Conservation (phyloP, 257 asterid species). For the Rauvolfia tetraphylla region DNA sequence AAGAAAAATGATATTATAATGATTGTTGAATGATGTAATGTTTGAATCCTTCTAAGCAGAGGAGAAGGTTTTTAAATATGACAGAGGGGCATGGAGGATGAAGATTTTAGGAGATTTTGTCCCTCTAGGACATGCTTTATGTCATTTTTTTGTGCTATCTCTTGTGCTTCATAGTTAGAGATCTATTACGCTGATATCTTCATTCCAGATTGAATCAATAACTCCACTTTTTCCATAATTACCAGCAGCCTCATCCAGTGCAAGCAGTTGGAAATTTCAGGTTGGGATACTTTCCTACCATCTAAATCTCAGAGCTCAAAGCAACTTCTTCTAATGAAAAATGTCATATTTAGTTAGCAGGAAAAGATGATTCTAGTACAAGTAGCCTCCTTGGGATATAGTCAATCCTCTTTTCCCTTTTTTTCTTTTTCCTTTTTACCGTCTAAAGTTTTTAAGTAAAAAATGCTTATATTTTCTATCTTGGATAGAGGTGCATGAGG, state of each 20-base stretch:
- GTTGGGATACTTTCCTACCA: slow-evolving; percentile 2
- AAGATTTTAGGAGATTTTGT: not conserved
- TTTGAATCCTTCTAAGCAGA: not conserved
- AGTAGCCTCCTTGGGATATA: not conserved
- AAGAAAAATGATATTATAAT: not conserved
- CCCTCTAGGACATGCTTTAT: not conserved
- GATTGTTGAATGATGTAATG: not conserved
- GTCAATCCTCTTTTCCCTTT: not conserved
- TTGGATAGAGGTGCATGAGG: not conserved
- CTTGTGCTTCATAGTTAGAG: not conserved
- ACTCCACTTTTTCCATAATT: not conserved
- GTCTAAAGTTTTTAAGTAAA: not conserved
- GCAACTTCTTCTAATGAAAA: not conserved
- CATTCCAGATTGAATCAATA: not conserved
- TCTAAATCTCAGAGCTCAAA: not conserved
- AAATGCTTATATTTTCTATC: not conserved
- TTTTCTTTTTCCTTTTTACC: not conserved
- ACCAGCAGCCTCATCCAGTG: not conserved
- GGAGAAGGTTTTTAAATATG: no score
- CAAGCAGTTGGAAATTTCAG: not conserved
- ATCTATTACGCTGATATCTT: not conserved
- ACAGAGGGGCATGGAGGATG: not conserved
- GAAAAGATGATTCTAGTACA: slow-evolving; percentile 4
- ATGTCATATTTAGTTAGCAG: not conserved
- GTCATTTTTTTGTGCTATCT: not conserved